A percentile compares a stretch with the other conserved stretches of the same genome.
Conservation (phyloP, 1,284 basidiomycete genomes). For the Leccinum subrobustum region DNA sequence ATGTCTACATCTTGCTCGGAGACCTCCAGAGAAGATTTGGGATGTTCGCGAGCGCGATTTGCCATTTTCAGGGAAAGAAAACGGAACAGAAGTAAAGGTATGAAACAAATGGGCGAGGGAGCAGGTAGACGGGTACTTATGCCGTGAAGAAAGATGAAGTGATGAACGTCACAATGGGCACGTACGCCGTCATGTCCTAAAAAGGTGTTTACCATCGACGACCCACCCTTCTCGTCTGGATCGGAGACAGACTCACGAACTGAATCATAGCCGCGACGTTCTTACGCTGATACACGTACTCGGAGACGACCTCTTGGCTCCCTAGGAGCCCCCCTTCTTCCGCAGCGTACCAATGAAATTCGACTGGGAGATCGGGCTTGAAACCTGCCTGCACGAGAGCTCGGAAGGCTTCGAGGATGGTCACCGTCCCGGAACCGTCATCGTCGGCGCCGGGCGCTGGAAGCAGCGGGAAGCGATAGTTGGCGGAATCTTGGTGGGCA, state of each 20-base stretch:
- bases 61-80: conserved; percentile 13
- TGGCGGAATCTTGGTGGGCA: conserved; percentile 57
- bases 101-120: background rate
- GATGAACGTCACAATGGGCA: conserved; percentile 89
- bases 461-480: conserved; percentile 30
- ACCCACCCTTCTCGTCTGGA: background rate
- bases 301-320: conserved; percentile 82
- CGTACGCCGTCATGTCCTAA: conserved; percentile 95
- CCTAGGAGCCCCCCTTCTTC: conserved; percentile 93
- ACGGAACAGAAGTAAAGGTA: background rate
- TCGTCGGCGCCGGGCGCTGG: conserved; percentile 66
- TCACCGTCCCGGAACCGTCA: conserved; percentile 87
- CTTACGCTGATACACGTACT: conserved; percentile 63
- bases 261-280: conserved; percentile 87
- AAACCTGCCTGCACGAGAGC: conserved; percentile 76
- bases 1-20: conserved; percentile 43
- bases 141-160: conserved; percentile 31
- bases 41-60: background rate
- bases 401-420: conserved; percentile 85
- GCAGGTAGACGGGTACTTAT: conserved; percentile 12
- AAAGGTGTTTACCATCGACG: conserved; percentile 19
- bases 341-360: conserved; percentile 94
- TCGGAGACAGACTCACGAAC: conserved; percentile 38
- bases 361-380: conserved; percentile 74
- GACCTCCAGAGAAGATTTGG: conserved; percentile 37